A percentile compares a stretch with the other conserved stretches of the same genome.
Conservation (phyloP, 306 rosid genomes). For the Lagenaria siceraria region DNA sequence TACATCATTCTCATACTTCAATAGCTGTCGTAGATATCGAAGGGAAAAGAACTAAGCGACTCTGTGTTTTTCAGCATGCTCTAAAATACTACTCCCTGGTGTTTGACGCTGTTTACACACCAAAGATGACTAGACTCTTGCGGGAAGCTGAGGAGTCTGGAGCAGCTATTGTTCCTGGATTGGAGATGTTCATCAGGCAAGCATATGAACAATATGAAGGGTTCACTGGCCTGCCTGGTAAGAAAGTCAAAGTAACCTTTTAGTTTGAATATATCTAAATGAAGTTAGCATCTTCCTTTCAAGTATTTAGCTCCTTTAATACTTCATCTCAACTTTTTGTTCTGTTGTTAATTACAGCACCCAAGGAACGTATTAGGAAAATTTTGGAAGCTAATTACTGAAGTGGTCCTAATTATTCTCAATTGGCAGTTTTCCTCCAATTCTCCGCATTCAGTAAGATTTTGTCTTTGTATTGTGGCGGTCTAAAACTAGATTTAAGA, state of each 20-base stretch:
- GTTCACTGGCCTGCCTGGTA: conserved; percentile 89
- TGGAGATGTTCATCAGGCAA: conserved; percentile 86
- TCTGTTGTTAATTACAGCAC: conserved; percentile 48
- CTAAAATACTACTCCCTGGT: conserved; percentile 58
- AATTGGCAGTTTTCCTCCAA: background rate
- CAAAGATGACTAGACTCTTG: conserved; percentile 72
- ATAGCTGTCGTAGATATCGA: background rate
- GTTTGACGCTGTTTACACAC: conserved; percentile 89
- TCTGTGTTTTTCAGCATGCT: conserved; percentile 51
- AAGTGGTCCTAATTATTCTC: background rate
- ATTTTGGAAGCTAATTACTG: conserved; percentile 27
- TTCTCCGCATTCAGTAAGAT: background rate
- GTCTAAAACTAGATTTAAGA: background rate
- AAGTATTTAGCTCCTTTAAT: conserved; percentile 10
- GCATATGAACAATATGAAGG: conserved; percentile 71
- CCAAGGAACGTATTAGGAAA: conserved; percentile 55
- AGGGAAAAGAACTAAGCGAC: conserved; percentile 11
- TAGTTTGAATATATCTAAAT: background rate
- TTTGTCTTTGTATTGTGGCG: background rate
- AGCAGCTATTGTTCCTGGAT: conserved; percentile 55
- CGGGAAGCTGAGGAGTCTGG: conserved; percentile 87
- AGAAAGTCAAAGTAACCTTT: background rate
- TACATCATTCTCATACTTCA: background rate
- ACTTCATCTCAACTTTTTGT: conserved; percentile 8
- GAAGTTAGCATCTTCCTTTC: background rate